Evolutionary conservation across 2,329 filamentous ascomycete species (phyloP).

Genomic region (Xylaria polymorpha): DNA sequence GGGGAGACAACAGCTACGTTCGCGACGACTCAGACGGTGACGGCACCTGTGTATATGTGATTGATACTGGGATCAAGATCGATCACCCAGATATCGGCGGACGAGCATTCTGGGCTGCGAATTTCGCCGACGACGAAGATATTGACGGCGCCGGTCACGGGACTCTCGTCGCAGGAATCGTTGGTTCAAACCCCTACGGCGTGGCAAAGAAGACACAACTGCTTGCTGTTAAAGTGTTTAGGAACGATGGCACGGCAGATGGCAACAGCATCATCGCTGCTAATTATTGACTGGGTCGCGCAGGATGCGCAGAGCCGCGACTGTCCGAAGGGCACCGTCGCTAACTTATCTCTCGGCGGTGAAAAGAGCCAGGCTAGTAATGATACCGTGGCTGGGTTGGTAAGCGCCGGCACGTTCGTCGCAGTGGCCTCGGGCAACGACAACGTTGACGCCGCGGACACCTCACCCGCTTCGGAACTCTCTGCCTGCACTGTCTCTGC

Average conservation of each 20-base stretch:
- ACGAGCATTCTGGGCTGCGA: conserved; percentile 40
- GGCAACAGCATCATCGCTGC: conserved; percentile 45
- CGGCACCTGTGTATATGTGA: conserved; percentile 54
- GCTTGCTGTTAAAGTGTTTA: conserved; percentile 59
- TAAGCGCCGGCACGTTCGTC: conserved; percentile 59
- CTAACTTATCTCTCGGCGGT: conserved; percentile 66
- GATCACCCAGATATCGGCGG: conserved; percentile 49
- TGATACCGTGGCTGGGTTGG: conserved; percentile 59
- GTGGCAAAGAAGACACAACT: conserved; percentile 57
- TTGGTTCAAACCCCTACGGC: conserved; percentile 56
- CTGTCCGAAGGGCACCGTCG: conserved; percentile 57
- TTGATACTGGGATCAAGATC: conserved; percentile 58
- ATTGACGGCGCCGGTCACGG: conserved; percentile 53
- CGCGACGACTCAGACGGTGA: conserved; percentile 43
- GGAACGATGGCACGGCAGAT: conserved; percentile 42
- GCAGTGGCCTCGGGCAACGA: conserved; percentile 67
- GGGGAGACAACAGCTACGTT: conserved; percentile 36
- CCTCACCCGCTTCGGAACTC: conserved; percentile 61
- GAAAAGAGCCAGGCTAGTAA: conserved; percentile 59
- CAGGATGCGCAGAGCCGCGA: conserved; percentile 55
- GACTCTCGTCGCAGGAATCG: conserved; percentile 51
- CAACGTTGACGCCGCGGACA: conserved; percentile 52
- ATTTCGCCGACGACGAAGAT: conserved; percentile 40
- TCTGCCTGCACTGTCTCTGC: conserved; percentile 63
- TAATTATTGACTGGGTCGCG: conserved; percentile 55